These are phyloP conservation scores for Cladosporium sp. DNA, from an alignment of 2,329 filamentous ascomycete genomes.

Conservation along the genomic window DNA sequence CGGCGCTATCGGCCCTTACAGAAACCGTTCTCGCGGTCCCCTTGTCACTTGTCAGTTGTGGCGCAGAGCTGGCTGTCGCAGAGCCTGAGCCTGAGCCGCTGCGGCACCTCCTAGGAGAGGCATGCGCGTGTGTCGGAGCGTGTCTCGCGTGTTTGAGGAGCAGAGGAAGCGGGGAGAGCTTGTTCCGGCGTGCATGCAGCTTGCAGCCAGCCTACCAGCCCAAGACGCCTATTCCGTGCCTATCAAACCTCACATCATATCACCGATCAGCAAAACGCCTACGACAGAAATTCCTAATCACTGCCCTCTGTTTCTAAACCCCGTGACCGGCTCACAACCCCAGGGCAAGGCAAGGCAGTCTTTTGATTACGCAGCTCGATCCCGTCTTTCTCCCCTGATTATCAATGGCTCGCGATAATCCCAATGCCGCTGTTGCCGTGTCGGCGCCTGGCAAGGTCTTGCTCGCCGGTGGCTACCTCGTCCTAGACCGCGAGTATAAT, in stretches of 20 bases:
- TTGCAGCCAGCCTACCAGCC: too few relatives aligned
- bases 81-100: neutral
- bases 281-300: neutral
- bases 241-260: conserved; percentile 4
- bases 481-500: conserved; percentile 83
- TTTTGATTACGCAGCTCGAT: neutral
- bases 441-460: conserved; percentile 97
- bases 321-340: neutral
- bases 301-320: neutral
- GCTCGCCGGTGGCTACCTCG: conserved; percentile 90
- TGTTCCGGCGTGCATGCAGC: neutral
- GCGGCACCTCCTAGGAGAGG: neutral
- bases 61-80: conserved; percentile 10
- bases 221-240: neutral
- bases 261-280: conserved; percentile 13
- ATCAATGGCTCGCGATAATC: conserved; percentile 10
- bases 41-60: too few relatives aligned
- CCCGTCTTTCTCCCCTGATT: neutral
- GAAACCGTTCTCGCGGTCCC: neutral
- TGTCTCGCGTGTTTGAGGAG: neutral
- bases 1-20: conserved; percentile 13
- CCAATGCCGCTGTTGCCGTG: conserved; percentile 45
- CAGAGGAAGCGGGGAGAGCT: conserved; percentile 1
- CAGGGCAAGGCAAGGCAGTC: conserved; percentile 8
- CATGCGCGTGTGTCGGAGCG: neutral